These are phyloP conservation scores for Wolfiporia cocos DNA, from an alignment of 1,284 basidiomycete genomes.

Conservation along the genomic window DNA sequence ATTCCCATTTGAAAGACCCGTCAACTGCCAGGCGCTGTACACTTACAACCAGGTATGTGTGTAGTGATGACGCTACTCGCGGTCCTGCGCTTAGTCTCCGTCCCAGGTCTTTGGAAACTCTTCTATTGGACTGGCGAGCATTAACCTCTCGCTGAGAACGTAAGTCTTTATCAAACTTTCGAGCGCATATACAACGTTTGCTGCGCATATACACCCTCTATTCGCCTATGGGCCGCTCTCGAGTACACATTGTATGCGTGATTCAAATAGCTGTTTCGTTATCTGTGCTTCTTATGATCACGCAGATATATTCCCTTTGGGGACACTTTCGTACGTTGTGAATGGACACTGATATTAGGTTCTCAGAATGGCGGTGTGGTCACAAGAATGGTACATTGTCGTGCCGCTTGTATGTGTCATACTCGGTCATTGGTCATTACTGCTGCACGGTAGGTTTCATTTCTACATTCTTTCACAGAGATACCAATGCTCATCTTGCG, in stretches of 20 bases:
- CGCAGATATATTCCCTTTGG: too few relatives aligned
- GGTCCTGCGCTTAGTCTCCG: neutral
- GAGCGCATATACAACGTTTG: neutral
- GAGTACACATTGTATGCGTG: too few relatives aligned
- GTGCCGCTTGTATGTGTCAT: conserved; percentile 48
- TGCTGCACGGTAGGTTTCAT: conserved; percentile 50
- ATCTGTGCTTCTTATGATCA: too few relatives aligned
- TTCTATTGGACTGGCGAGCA: conserved; percentile 66
- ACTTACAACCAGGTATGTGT: conserved; percentile 55
- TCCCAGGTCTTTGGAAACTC: conserved; percentile 53
- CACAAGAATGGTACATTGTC: conserved; percentile 53
- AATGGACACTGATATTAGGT: too few relatives aligned
- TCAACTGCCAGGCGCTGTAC: conserved; percentile 65
- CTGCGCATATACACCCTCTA: conserved; percentile 5
- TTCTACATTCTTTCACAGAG: conserved; percentile 15
- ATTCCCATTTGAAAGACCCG: conserved; percentile 30
- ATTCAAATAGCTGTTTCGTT: too few relatives aligned
- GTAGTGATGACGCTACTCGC: neutral
- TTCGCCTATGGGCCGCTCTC: too few relatives aligned
- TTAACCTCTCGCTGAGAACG: conserved; percentile 72
- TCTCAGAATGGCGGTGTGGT: conserved; percentile 69
- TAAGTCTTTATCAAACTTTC: conserved; percentile 26
- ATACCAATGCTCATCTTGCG: conserved; percentile 7
- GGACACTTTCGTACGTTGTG: too few relatives aligned
- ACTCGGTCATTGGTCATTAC: conserved; percentile 66